phyloP scores from a whole-genome alignment of 2,329 filamentous ascomycete species.

The Paecilomyces sp. region DNA sequence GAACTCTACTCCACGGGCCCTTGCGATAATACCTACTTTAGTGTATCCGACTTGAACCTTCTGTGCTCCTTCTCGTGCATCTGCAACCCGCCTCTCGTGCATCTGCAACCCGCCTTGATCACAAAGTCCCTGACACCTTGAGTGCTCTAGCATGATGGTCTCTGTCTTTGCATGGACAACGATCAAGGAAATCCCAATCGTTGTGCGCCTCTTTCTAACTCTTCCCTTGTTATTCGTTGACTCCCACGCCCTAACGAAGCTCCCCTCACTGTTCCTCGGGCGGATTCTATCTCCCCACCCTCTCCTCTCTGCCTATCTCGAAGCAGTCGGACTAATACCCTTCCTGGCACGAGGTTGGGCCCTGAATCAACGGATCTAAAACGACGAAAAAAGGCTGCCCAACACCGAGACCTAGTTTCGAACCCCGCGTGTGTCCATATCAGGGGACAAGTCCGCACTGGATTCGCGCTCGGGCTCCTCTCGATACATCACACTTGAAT shows the following conservation, averaged over 20 bases:
- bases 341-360: not conserved
- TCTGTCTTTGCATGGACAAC: not conserved
- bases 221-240: not conserved
- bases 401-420: not conserved
- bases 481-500: not conserved
- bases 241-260: not conserved
- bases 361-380: not conserved
- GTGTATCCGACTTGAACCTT: not conserved
- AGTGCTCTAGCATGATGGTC: not conserved
- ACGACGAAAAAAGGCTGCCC: not conserved
- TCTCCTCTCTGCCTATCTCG: not conserved
- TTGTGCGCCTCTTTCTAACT: not conserved
- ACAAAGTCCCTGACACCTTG: not conserved
- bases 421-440: not conserved
- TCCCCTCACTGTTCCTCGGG: not conserved
- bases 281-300: not conserved
- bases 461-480: not conserved
- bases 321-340: not conserved
- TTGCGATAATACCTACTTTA: not conserved
- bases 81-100: not conserved
- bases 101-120: not conserved
- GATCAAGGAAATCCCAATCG: not conserved
- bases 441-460: not conserved
- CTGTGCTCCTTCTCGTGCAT: not conserved
- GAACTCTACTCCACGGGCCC: not conserved